These are phyloP conservation scores for Penicillium mononematosum DNA, from an alignment of 495 filamentous ascomycete genomes.

Conservation along the genomic window DNA sequence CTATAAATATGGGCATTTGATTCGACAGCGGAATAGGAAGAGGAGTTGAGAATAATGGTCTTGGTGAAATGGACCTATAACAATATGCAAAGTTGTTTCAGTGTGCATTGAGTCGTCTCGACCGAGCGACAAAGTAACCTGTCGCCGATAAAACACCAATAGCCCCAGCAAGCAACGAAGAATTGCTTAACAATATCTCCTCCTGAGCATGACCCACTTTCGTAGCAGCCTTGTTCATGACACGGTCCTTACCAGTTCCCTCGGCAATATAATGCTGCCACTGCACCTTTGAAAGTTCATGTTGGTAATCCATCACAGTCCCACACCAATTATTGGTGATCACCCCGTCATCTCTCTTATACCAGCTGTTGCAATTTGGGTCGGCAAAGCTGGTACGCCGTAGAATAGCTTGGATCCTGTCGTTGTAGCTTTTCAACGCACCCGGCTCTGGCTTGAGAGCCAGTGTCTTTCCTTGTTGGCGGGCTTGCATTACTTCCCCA, in stretches of 20 bases:
- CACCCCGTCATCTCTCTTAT: conserved; percentile 51
- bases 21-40: too few species aligned
- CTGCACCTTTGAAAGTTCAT: conserved; percentile 37
- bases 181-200: conserved; percentile 39
- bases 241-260: conserved; percentile 34
- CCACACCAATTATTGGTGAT: conserved; percentile 59
- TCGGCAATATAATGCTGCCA: conserved; percentile 50
- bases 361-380: conserved; percentile 55
- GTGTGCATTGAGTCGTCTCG: conserved; percentile 1
- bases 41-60: too few species aligned
- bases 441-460: conserved; percentile 37
- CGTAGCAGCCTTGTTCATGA: conserved; percentile 34
- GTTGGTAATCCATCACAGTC: conserved; percentile 52
- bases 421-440: conserved; percentile 44
- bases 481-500: conserved; percentile 36
- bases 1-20: too few species aligned
- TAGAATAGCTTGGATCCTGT: conserved; percentile 45
- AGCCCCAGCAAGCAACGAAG: conserved; percentile 33
- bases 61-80: too few species aligned
- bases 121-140: conserved; percentile 16
- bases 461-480: conserved; percentile 36
- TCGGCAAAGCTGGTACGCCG: conserved; percentile 49
- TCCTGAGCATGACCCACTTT: conserved; percentile 45
- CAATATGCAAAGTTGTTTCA: background rate
- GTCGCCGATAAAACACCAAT: conserved; percentile 26